A percentile compares a stretch with the other conserved stretches of the same genome.
Conservation (phyloP, 306 rosid species). For the Dalbergia oliveri region DNA sequence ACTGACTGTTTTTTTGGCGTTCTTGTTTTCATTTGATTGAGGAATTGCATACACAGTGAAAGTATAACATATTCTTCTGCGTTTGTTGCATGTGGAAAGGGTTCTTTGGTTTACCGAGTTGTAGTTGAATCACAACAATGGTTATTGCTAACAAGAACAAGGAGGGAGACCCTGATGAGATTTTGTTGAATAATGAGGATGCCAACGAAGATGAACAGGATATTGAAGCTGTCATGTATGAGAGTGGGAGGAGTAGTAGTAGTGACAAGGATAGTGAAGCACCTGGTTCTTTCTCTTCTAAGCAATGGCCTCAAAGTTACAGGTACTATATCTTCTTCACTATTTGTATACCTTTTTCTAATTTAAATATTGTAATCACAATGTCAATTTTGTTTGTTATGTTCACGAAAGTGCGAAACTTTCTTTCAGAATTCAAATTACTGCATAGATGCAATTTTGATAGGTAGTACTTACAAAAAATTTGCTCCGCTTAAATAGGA, state of each 20-base stretch:
- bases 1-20: not conserved
- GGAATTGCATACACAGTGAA: too few species aligned
- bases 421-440: not conserved
- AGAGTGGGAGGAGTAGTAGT: conserved; percentile 34
- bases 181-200: conserved; percentile 46
- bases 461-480: too few species aligned
- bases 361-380: not conserved
- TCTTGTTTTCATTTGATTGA: not conserved
- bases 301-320: conserved; percentile 87
- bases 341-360: not conserved
- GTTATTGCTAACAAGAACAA: conserved; percentile 40
- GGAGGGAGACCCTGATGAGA: conserved; percentile 41
- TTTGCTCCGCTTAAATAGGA: too few species aligned
- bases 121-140: conserved; percentile 50
- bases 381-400: not conserved
- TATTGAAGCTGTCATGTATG: conserved; percentile 49
- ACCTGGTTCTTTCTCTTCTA: conserved; percentile 58
- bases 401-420: not conserved
- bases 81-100: not conserved
- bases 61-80: too few species aligned
- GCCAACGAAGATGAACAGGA: conserved; percentile 48
- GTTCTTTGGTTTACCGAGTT: not conserved
- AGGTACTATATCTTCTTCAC: not conserved
- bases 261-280: conserved; percentile 34
- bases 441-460: too few species aligned